Base-by-base conservation (phyloP, 2,329 filamentous ascomycete genomes). In the Epichloe hybrida region DNA sequence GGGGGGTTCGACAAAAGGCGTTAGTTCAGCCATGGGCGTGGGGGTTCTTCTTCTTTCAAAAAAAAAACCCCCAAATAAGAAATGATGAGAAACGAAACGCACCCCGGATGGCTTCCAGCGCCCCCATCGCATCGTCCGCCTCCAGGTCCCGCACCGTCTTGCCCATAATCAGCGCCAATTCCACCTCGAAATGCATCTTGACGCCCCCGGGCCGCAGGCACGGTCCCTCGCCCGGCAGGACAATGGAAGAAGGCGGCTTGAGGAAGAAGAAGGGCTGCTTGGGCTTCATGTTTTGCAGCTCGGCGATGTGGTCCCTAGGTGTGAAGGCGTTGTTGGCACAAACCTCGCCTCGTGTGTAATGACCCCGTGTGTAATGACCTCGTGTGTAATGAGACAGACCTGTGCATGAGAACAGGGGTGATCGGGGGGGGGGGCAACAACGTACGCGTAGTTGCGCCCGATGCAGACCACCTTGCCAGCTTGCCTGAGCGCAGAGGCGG, bases 251-350 rank as follows among this genome's bases (percentile, higher is more conserved):
- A 0, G 90, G 72, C 2, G 93, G 93, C 76, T 98, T 98, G 59
- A 97, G 80, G 77, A 98, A 98, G 82, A 96, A 98, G 73, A 98
- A 97, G 27, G 93, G 93, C 69, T 96, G 89, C 68, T 93, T 94
- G 48, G 93, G 93, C 57, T 82, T 81, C 54, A 77, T 75, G 69
- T 84, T 95, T 69, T 89, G 89, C 59, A 98, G 79, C 73, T 98
- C 93, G 56, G 84, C 80, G 64, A 97, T 85, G 71, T 98, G 93
- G 68, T 95, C 93, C 62, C 88, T 93, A 46, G 20, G 17, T 8
- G 46, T 17, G 36, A 39, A 2, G 13, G 34, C 46, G 35, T 52
- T 43, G 27, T 52, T 43, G 27, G 42, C 39, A 36, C 34, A 13
- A 4, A 20, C 36, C 45, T 47, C 8, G 8, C 39, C 9, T 27